A percentile compares a stretch with the other conserved stretches of the same genome.
Evolutionary conservation across 768 basidiomycete species (phyloP).

Genomic region (Pholiota conissans): DNA sequence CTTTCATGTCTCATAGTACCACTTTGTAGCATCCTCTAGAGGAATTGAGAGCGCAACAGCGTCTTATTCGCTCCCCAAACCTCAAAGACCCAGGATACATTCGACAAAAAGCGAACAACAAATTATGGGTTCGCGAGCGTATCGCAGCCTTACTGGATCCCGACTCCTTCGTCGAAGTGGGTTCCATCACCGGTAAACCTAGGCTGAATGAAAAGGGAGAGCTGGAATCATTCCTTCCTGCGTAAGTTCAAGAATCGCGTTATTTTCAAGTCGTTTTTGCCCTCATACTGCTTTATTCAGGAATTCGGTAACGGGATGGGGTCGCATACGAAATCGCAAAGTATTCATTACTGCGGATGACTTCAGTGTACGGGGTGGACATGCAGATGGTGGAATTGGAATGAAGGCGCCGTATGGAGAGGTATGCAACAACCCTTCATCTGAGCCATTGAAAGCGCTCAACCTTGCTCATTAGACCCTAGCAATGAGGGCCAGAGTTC

Average conservation of each 20-base stretch:
- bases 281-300: conserved; percentile 15
- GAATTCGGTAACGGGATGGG: conserved; percentile 39
- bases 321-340: conserved; percentile 30
- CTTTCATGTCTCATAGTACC: neutral
- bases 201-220: conserved; percentile 28
- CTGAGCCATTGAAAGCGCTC: neutral
- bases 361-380: conserved; percentile 42
- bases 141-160: conserved; percentile 31
- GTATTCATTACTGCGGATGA: conserved; percentile 42
- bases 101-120: conserved; percentile 36
- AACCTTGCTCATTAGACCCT: conserved; percentile 22
- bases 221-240: conserved; percentile 33
- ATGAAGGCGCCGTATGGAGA: conserved; percentile 40
- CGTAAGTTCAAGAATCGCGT: conserved; percentile 22
- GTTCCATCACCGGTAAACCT: conserved; percentile 37
- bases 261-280: neutral
- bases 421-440: conserved; percentile 20
- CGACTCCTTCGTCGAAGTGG: conserved; percentile 34
- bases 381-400: conserved; percentile 41
- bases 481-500: conserved; percentile 34
- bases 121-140: conserved; percentile 43
- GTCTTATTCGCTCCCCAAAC: conserved; percentile 31
- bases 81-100: conserved; percentile 37
- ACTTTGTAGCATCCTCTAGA: conserved; percentile 28
- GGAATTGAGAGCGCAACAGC: conserved; percentile 30